A percentile compares a stretch with the other conserved stretches of the same genome.
Conservation (phyloP, 202 grass and related monocot genomes). For the Cymbopogon flexuosus region DNA sequence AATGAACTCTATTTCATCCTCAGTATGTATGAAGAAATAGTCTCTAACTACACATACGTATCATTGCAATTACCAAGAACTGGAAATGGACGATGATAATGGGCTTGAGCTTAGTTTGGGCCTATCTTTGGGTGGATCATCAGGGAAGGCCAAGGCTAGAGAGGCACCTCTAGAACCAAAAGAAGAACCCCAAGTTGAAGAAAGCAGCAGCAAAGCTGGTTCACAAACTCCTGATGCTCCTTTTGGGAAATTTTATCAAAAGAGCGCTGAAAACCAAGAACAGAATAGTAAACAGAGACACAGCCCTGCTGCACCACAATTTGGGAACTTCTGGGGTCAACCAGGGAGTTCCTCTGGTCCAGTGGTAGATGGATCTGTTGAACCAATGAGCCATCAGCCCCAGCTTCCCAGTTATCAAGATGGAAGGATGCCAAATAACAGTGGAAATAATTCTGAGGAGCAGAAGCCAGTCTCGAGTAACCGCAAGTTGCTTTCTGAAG, state of each 20-base stretch:
- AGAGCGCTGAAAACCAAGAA: conserved; percentile 42
- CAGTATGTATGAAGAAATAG: conserved; percentile 8
- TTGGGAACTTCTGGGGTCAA: conserved; percentile 57
- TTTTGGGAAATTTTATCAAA: conserved; percentile 60
- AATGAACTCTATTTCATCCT: neutral
- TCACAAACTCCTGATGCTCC: conserved; percentile 49
- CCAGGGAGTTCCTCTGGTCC: conserved; percentile 30
- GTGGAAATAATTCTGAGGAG: conserved; percentile 46
- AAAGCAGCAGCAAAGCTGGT: conserved; percentile 58
- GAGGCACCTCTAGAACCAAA: conserved; percentile 52
- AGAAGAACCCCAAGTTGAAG: conserved; percentile 66
- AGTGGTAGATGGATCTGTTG: conserved; percentile 31
- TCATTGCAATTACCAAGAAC: conserved; percentile 4
- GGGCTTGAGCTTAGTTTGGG: conserved; percentile 89
- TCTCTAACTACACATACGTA: neutral
- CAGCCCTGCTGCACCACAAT: conserved; percentile 31
- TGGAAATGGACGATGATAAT: conserved; percentile 79
- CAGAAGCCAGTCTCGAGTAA: conserved; percentile 47
- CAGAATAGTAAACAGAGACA: conserved; percentile 59
- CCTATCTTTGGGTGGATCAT: conserved; percentile 69
- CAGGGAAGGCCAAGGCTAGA: conserved; percentile 59
- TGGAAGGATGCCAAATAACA: conserved; percentile 38
- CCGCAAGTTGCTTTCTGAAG: conserved; percentile 50
- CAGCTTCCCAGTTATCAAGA: conserved; percentile 45
- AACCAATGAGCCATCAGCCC: conserved; percentile 22